phyloP scores from a whole-genome alignment of 2,329 filamentous ascomycete species.

The Neurospora crassa region DNA sequence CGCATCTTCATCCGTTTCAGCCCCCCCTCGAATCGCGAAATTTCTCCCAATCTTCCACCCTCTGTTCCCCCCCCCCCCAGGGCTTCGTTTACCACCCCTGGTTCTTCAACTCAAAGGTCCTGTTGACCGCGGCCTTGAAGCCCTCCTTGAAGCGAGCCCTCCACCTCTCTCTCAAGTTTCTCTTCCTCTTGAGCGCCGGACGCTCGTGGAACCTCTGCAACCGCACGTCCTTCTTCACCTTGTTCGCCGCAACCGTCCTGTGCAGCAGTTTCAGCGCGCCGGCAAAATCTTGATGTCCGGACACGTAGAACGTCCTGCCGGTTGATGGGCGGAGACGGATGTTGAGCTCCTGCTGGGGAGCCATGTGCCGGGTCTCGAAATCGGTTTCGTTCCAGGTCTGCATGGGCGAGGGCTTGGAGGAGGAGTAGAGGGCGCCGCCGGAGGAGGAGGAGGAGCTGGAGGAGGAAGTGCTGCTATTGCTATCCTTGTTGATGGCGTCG shows the following conservation, averaged over 20 bases:
- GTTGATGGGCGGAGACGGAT: constrained; percentile 31
- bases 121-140: constrained; percentile 53
- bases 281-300: constrained; percentile 33
- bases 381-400: constrained; percentile 14
- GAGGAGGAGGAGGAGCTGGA: not conserved
- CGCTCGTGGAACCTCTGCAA: constrained; percentile 66
- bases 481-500: not conserved
- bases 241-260: constrained; percentile 38
- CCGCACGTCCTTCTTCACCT: constrained; percentile 43
- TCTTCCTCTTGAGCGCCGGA: constrained; percentile 67
- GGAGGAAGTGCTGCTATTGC: not conserved
- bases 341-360: constrained; percentile 13
- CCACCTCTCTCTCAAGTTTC: constrained; percentile 61
- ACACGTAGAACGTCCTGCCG: constrained; percentile 35
- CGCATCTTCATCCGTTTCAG: not conserved
- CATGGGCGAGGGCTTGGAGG: not conserved
- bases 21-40: not conserved
- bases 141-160: constrained; percentile 56
- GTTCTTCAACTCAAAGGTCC: constrained; percentile 60
- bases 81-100: constrained; percentile 60
- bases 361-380: constrained; percentile 8
- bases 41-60: not conserved
- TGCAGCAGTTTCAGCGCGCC: constrained; percentile 34
- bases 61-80: not conserved
- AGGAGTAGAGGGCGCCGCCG: not conserved